Evolutionary conservation across 1,284 basidiomycete genomes (phyloP).

Genomic region (Peniophora sp.): DNA sequence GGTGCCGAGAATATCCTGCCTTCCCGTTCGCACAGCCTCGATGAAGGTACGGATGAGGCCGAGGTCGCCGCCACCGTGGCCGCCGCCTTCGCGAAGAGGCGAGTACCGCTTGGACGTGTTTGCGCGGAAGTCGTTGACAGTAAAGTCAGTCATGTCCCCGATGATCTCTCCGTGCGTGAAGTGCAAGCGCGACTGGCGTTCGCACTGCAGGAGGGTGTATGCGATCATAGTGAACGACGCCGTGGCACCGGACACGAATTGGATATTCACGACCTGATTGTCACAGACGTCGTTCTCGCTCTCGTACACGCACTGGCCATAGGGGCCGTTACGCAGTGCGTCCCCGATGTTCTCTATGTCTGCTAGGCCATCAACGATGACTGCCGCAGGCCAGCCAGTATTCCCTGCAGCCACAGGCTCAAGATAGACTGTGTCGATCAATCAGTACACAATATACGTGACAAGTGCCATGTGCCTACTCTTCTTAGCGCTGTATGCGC

Average conservation of each 20-base stretch:
- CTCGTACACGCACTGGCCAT: slow-evolving; percentile 80
- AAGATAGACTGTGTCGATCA: slow-evolving; percentile 50
- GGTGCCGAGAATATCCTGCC: slow-evolving; percentile 60
- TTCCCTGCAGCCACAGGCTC: slow-evolving; percentile 53
- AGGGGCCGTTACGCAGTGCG: slow-evolving; percentile 59
- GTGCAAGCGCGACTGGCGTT: slow-evolving; percentile 71
- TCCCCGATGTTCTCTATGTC: slow-evolving; percentile 72
- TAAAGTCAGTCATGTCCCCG: slow-evolving; percentile 72
- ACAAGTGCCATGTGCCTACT: slow-evolving; percentile 32
- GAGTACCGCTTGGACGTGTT: slow-evolving; percentile 34
- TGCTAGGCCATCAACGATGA: slow-evolving; percentile 67
- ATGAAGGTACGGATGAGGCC: slow-evolving; percentile 70
- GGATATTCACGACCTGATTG: slow-evolving; percentile 77
- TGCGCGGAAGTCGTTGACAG: slow-evolving; percentile 72
- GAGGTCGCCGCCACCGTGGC: slow-evolving; percentile 76
- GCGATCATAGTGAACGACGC: slow-evolving; percentile 82
- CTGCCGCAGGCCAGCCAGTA: slow-evolving; percentile 54
- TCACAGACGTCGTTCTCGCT: slow-evolving; percentile 76
- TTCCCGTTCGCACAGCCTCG: slow-evolving; percentile 55
- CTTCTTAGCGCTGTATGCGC: slow-evolving; percentile 81
- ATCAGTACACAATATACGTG: slow-evolving; percentile 4
- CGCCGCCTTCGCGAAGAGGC: slow-evolving; percentile 55
- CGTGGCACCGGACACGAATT: slow-evolving; percentile 71
- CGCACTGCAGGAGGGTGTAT: slow-evolving; percentile 61
- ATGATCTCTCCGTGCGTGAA: slow-evolving; percentile 79